Evolutionary conservation across 108 stramenopile genomes (phyloP), one percentile per base, ranked within the genome.

Genomic region (Cyclotella sp.): DNA sequence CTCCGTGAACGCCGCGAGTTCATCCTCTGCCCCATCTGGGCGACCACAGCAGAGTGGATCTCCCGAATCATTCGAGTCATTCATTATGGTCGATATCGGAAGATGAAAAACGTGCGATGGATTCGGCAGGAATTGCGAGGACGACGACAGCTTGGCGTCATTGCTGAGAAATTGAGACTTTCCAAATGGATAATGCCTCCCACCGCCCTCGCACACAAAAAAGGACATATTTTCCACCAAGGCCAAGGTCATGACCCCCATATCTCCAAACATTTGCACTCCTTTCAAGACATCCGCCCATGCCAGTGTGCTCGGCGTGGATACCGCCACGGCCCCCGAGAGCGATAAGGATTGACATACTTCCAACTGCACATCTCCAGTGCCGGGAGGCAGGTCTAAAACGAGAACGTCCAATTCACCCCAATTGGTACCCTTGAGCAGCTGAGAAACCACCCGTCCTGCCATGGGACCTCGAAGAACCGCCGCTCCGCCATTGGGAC

Each of bases 181-280:
- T 22, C 95, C 95, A 83, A 96, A 96, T 0, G 95, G 95, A 85
- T 89, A 93, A 77, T 95, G 92, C 57, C 83, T 88, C 11, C 71
- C 67, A 29, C 95, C 95, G 22, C 88, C 91, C 46, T 92, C 90
- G 58, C 91, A 95, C 42, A 89, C 91, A 86, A 97, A 97, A 64
- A 93, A 97, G 0, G 97, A 82, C 98, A 99, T 98, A 82, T 99
- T 99, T 73, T 99, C 98, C 5, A 99, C 99, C 60, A 98, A 86
- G 16, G 97, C 97, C 19, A 98, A 29, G 22, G 96, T 95, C 18
- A 93, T 91, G 12, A 99, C 96, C 18, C 97, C 95, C 64, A 99
- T 69, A 15, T 85, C 83, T 14, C 94, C 82, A 79, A 98, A 99
- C 97, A 99, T 96, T 41, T 92, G 90, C 46, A 99, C 90, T 16